Base-by-base conservation (phyloP, 2,329 filamentous ascomycete genomes). In the Lachnellula arida region DNA sequence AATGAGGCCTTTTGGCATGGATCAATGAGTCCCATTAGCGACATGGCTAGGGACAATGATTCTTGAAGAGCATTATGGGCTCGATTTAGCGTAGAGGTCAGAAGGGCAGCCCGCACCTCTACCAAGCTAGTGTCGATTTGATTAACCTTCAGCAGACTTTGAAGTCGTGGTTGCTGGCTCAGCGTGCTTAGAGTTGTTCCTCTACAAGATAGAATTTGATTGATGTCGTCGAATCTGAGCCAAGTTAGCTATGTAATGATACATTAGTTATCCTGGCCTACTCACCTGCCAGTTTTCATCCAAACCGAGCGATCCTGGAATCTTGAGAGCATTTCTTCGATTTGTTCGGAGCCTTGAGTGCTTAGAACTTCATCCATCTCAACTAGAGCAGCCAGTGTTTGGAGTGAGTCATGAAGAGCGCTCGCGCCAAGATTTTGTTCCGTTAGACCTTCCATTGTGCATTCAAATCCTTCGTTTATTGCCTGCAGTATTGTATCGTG, bases 61-160 rank as follows among this genome's bases (percentile, higher is more conserved):
- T 96, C 91, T 68, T 97, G 92, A 1, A 88, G 81, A 4, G 88
- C 87, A 58, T 87, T 86, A 65, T 97, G 92, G 60, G 85, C 87
- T 46, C 91, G 83, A 63, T 89, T 89, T 23, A 96, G 81, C 5
- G 79, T 77, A 0, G 93, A 88, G 6, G 90, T 87, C 46, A 87
- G 77, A 3, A 96, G 76, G 65, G 95, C 82, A n/a, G 86, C 83
- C 59, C 88, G 82, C 3, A 91, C 83, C 71, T 97, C 89, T 46
- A 89, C 78, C 5, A 88, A 75, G 39, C 86, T 84, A 15, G 87
- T 81, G 51, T 88, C 81, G 11, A 79, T 79, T 0, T 79, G 75
- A n/a, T 78, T 81, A 28, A 92, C 69, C 44, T 81, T 81, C 23
- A 87, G 72, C 17, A 81, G 78, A 14, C 78, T 75, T 52, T 85